Evolutionary conservation across 176 grass and related monocot species (phyloP).

Genomic region (Microstegium vimineum): DNA sequence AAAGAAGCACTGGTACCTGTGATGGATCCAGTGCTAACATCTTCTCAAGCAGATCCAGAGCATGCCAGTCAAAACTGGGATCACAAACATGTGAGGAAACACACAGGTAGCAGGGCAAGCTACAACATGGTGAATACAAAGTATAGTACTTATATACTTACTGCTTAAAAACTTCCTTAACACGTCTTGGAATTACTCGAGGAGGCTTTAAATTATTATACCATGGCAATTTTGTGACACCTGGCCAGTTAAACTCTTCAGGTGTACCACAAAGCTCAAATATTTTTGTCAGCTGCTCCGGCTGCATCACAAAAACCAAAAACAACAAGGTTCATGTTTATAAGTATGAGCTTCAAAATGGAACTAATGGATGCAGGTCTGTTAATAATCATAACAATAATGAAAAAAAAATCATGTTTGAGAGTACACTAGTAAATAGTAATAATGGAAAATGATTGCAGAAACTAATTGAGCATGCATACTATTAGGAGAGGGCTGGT

Average conservation of each 20-base stretch:
- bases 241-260: conserved; percentile 77
- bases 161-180: conserved; percentile 85
- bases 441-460: background rate
- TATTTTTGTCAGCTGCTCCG: conserved; percentile 81
- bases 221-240: conserved; percentile 88
- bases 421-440: background rate
- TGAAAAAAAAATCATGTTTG: background rate
- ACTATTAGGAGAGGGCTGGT: background rate
- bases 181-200: conserved; percentile 59
- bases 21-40: conserved; percentile 81
- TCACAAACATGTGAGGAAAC: conserved; percentile 5
- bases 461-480: background rate
- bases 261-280: conserved; percentile 95
- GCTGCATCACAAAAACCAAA: conserved; percentile 34
- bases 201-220: conserved; percentile 91
- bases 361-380: background rate
- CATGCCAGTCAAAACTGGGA: conserved; percentile 78
- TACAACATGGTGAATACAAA: conserved; percentile 25
- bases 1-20: conserved; percentile 39
- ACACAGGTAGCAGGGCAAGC: conserved; percentile 3
- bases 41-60: conserved; percentile 75
- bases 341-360: background rate
- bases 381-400: background rate
- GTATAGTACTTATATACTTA: conserved; percentile 69
- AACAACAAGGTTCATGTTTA: background rate